Conservation (phyloP, 2,329 filamentous ascomycete genomes). For the Exophiala bonariae region DNA sequence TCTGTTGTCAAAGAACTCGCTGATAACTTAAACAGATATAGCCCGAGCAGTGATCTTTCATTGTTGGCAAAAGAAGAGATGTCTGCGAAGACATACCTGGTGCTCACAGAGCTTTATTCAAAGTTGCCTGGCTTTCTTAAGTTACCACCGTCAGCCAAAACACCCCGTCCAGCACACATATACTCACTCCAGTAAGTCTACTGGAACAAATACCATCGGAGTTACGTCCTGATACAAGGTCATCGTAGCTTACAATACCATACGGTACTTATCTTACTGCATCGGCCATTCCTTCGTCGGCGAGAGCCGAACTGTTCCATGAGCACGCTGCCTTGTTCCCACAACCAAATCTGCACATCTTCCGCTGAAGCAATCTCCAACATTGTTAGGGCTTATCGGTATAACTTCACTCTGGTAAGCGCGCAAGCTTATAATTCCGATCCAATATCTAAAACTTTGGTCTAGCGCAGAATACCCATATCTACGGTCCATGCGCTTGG, state of each 20-base stretch:
- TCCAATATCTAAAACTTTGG: neutral
- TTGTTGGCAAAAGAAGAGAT: neutral
- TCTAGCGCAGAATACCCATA: neutral
- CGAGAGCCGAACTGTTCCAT: neutral
- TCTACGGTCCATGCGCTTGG: neutral
- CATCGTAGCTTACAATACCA: conserved; percentile 1
- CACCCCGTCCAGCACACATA: neutral
- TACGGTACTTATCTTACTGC: neutral
- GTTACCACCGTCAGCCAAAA: conserved; percentile 1
- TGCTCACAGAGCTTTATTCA: conserved; percentile 1
- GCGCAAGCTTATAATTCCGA: neutral
- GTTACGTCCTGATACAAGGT: too few species aligned
- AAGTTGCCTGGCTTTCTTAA: conserved; percentile 1
- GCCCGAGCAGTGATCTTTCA: conserved; percentile 1
- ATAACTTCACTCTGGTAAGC: conserved; percentile 2
- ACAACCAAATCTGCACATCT: conserved; percentile 1
- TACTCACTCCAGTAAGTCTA: conserved; percentile 6
- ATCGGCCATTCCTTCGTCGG: conserved; percentile 1
- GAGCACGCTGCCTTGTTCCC: neutral
- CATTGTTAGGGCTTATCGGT: conserved; percentile 1
- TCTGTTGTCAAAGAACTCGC: neutral
- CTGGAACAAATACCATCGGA: too few species aligned
- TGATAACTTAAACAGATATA: conserved; percentile 1
- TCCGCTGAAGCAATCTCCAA: conserved; percentile 1
- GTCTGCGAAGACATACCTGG: neutral